Conservation (phyloP, 345 rosid genomes). For the Viola odorata region DNA sequence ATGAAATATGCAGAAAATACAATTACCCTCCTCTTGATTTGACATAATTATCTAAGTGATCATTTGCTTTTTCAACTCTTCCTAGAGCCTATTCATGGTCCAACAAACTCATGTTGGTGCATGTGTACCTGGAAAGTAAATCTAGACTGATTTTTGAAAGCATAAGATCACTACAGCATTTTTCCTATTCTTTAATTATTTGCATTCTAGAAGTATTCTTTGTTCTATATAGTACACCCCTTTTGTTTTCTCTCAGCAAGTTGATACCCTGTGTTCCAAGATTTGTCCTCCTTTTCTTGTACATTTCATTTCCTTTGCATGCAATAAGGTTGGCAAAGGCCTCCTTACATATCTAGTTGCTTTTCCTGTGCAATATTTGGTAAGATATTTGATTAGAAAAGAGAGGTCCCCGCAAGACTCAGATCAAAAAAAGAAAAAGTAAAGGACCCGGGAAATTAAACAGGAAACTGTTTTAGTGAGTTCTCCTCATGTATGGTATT, state of each 20-base stretch:
- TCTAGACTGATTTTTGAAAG: slow-evolving; percentile 24
- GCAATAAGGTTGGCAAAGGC: slow-evolving; percentile 17
- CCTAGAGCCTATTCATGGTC: slow-evolving; percentile 17
- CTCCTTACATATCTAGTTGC: slow-evolving; percentile 4
- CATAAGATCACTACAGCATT: slow-evolving; percentile 21
- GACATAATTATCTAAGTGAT: slow-evolving; percentile 14
- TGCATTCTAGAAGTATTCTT: slow-evolving; percentile 21
- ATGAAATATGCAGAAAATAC: too few species aligned
- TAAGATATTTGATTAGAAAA: background rate
- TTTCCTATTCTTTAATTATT: slow-evolving; percentile 7
- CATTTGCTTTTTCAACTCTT: background rate
- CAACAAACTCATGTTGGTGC: slow-evolving; percentile 41
- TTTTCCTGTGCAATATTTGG: slow-evolving; percentile 3
- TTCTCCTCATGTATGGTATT: too few species aligned
- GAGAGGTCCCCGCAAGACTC: background rate
- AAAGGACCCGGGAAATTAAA: background rate
- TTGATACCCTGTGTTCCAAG: slow-evolving; percentile 28
- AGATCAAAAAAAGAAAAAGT: background rate
- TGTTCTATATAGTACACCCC: slow-evolving; percentile 19
- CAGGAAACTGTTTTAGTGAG: background rate
- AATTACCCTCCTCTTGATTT: slow-evolving; percentile 9
- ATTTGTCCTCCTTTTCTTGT: slow-evolving; percentile 29
- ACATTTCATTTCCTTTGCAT: slow-evolving; percentile 19
- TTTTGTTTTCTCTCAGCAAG: slow-evolving; percentile 13
- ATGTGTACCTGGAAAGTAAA: slow-evolving; percentile 30